A percentile compares a stretch with the other conserved stretches of the same genome.
Evolutionary conservation across 768 basidiomycete genomes (phyloP).

Genomic region (Termitomyces sp.): DNA sequence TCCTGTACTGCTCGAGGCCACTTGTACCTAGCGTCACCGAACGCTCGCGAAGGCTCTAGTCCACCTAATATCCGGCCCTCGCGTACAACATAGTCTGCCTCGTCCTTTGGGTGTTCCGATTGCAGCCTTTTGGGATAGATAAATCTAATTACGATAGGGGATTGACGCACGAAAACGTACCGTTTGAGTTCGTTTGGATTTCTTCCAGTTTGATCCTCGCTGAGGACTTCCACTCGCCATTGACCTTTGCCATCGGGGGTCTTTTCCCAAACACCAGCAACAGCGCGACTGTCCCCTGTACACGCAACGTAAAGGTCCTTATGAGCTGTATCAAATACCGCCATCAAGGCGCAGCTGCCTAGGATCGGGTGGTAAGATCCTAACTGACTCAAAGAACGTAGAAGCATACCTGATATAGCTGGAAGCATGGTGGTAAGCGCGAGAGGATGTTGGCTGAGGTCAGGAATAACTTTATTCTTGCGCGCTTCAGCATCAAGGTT

Average conservation of each 20-base stretch:
- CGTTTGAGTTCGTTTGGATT: slow-evolving; percentile 82
- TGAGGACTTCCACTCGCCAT: slow-evolving; percentile 93
- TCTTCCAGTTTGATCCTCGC: slow-evolving; percentile 94
- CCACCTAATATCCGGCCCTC: slow-evolving; percentile 85
- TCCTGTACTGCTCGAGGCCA: slow-evolving; percentile 75
- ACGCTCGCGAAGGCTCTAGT: slow-evolving; percentile 82
- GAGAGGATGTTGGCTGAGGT: slow-evolving; percentile 68
- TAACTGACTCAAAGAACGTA: slow-evolving; percentile 1
- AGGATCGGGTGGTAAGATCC: slow-evolving; percentile 12
- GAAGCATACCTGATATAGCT: slow-evolving; percentile 63
- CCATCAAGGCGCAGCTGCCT: slow-evolving; percentile 91
- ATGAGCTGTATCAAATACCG: slow-evolving; percentile 81
- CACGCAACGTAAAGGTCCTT: slow-evolving; percentile 86
- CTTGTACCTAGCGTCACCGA: slow-evolving; percentile 90
- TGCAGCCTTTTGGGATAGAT: slow-evolving; percentile 50
- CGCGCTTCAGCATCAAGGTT: slow-evolving; percentile 48
- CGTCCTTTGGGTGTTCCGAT: slow-evolving; percentile 78
- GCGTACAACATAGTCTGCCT: slow-evolving; percentile 68
- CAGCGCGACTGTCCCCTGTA: slow-evolving; percentile 92
- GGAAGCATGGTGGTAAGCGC: slow-evolving; percentile 73
- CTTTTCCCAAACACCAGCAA: slow-evolving; percentile 89
- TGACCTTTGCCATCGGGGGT: slow-evolving; percentile 58
- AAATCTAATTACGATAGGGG: not conserved
- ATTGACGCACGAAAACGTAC: slow-evolving; percentile 35
- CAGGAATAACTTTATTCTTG: slow-evolving; percentile 53